Conservation (phyloP, 108 stramenopile genomes). For the Skeletonema potamos region DNA sequence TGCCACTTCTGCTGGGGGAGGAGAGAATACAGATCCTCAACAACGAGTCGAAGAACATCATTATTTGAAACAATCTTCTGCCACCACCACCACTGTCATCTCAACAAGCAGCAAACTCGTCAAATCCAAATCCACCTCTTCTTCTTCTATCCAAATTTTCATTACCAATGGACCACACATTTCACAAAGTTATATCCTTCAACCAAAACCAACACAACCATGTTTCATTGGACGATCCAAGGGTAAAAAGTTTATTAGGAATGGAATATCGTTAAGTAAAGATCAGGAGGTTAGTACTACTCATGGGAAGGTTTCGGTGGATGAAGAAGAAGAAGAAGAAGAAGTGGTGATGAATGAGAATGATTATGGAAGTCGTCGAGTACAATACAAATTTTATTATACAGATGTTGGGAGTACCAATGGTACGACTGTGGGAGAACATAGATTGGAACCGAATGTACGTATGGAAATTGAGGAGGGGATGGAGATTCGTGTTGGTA, state of each 20-base stretch:
- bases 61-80: not conserved
- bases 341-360: not conserved
- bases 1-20: slow-evolving; percentile 5
- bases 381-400: slow-evolving; percentile 48
- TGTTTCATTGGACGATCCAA: slow-evolving; percentile 70
- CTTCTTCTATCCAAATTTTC: slow-evolving; percentile 53
- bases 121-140: not conserved
- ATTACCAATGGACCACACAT: slow-evolving; percentile 60
- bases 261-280: slow-evolving; percentile 65
- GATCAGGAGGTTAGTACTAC: slow-evolving; percentile 85
- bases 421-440: slow-evolving; percentile 50
- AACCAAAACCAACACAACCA: slow-evolving; percentile 44
- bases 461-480: slow-evolving; percentile 40
- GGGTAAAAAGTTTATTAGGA: slow-evolving; percentile 74
- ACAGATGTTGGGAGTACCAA: slow-evolving; percentile 85
- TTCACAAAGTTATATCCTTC: slow-evolving; percentile 38
- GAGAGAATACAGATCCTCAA: slow-evolving; percentile 41
- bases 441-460: slow-evolving; percentile 45
- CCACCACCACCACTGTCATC: not conserved
- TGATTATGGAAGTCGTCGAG: too few species aligned
- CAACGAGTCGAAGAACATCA: not conserved
- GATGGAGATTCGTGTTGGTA: slow-evolving; percentile 60
- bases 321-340: slow-evolving; percentile 12
- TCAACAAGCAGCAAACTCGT: not conserved
- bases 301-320: slow-evolving; percentile 72